Conservation (phyloP, 192 early-diverging fungal genomes). For the Backusella liffmaniae region DNA sequence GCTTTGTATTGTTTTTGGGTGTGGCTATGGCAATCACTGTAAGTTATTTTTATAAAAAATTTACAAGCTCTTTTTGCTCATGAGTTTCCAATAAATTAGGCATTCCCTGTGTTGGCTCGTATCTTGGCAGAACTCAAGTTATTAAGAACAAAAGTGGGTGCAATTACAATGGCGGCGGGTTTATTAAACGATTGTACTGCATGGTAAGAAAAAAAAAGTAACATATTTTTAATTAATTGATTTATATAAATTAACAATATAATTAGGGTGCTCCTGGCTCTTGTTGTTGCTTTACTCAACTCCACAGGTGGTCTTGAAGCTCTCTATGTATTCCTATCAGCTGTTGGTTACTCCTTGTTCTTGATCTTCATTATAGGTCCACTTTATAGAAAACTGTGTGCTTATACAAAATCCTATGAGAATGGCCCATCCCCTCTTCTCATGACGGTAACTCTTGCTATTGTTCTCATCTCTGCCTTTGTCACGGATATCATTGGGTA, state of each 20-base stretch:
- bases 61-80: neutral
- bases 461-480: conserved; percentile 72
- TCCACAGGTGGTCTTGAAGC: conserved; percentile 65
- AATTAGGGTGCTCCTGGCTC: conserved; percentile 56
- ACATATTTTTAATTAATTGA: no score
- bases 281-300: conserved; percentile 87
- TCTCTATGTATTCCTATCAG: conserved; percentile 79
- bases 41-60: conserved; percentile 10
- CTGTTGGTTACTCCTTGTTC: conserved; percentile 68
- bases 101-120: conserved; percentile 94
- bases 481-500: conserved; percentile 74
- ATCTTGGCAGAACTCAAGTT: conserved; percentile 89
- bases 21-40: conserved; percentile 91
- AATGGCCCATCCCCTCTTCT: conserved; percentile 56
- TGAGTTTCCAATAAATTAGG: conserved; percentile 31
- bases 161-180: conserved; percentile 82
- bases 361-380: conserved; percentile 72
- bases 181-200: conserved; percentile 86
- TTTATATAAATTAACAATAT: neutral
- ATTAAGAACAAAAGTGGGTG: conserved; percentile 75
- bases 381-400: conserved; percentile 49
- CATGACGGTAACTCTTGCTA: conserved; percentile 69
- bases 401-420: conserved; percentile 51
- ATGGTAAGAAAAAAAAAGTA: conserved; percentile 62
- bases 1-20: conserved; percentile 83